Percentiles rank a stretch among this genome's conserved stretches.
These are phyloP conservation scores for Aspergillus flavus DNA, from an alignment of 2,329 filamentous ascomycete species.

Conservation along the genomic window DNA sequence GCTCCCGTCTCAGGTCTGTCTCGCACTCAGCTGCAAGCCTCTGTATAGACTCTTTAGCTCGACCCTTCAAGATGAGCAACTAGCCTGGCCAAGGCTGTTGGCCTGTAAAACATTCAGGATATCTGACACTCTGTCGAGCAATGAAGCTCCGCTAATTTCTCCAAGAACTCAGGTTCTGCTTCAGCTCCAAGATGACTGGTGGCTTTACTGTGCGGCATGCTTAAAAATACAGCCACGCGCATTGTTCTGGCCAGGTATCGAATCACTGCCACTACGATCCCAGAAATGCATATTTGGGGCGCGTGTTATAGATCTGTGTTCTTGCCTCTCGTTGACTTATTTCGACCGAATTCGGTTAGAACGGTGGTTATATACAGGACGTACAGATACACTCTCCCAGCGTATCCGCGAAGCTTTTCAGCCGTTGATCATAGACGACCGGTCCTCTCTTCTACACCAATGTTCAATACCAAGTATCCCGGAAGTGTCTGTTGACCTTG, in stretches of 20 bases:
- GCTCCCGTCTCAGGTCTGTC: constrained; percentile 4
- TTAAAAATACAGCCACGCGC: not conserved
- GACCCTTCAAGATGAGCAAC: not conserved
- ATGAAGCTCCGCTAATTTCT: not conserved
- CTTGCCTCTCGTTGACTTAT: not conserved
- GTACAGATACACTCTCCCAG: not conserved
- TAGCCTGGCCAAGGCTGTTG: constrained; percentile 3
- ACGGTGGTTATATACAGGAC: not conserved
- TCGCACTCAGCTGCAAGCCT: constrained; percentile 10
- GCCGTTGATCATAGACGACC: not conserved
- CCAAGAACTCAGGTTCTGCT: constrained; percentile 1
- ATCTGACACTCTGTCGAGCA: too few species aligned
- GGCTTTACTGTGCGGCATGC: not conserved
- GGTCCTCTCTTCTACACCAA: not conserved
- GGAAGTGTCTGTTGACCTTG: not conserved
- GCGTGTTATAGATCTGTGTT: not conserved
- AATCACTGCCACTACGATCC: not conserved
- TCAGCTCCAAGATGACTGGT: constrained; percentile 1
- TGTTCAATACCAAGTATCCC: not conserved
- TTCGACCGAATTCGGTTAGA: not conserved
- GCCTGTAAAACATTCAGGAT: not conserved
- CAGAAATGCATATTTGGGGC: not conserved
- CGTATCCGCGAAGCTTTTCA: not conserved
- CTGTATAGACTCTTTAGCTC: constrained; percentile 1
- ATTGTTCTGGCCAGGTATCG: not conserved